Evolutionary conservation across 2,329 filamentous ascomycete genomes (phyloP).

Genomic region (Diaporthe ampelina): DNA sequence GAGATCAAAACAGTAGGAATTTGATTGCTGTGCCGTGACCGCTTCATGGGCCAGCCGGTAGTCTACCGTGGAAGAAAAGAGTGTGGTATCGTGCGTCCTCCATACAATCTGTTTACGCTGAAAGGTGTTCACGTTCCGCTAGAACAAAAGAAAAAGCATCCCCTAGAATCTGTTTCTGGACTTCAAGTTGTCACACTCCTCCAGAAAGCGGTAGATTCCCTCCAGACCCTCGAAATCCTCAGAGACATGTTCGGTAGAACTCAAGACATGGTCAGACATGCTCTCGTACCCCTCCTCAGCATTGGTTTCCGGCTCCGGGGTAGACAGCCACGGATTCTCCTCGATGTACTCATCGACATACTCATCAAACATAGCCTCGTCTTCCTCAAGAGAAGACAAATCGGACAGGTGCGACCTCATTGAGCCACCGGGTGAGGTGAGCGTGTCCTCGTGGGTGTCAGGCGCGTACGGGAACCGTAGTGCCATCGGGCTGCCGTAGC

Average conservation of each 20-base stretch:
- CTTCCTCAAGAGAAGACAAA: conserved; percentile 55
- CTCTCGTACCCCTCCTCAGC: conserved; percentile 64
- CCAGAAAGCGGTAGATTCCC: conserved; percentile 70
- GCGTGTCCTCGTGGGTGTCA: conserved; percentile 51
- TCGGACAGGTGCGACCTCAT: conserved; percentile 55
- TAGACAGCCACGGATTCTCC: conserved; percentile 63
- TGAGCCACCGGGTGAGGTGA: conserved; percentile 64
- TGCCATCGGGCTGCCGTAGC: conserved; percentile 78
- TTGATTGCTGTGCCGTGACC: conserved; percentile 32
- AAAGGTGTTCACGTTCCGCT: neutral
- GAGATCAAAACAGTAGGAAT: neutral
- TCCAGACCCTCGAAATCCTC: conserved; percentile 69
- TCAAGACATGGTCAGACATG: conserved; percentile 61
- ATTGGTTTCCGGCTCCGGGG: conserved; percentile 47
- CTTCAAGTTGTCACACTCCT: conserved; percentile 65
- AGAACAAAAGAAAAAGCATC: conserved; percentile 23
- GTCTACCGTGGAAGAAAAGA: conserved; percentile 33
- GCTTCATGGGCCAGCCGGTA: conserved; percentile 8
- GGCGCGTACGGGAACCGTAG: conserved; percentile 91
- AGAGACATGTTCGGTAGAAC: conserved; percentile 59
- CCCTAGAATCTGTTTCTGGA: conserved; percentile 33
- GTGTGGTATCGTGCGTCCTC: conserved; percentile 38
- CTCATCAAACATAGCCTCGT: conserved; percentile 57
- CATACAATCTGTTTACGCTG: conserved; percentile 13
- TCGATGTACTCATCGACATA: conserved; percentile 56